Evolutionary conservation across 148 eudicot genomes (phyloP).

Genomic region (Limonium bicolor): DNA sequence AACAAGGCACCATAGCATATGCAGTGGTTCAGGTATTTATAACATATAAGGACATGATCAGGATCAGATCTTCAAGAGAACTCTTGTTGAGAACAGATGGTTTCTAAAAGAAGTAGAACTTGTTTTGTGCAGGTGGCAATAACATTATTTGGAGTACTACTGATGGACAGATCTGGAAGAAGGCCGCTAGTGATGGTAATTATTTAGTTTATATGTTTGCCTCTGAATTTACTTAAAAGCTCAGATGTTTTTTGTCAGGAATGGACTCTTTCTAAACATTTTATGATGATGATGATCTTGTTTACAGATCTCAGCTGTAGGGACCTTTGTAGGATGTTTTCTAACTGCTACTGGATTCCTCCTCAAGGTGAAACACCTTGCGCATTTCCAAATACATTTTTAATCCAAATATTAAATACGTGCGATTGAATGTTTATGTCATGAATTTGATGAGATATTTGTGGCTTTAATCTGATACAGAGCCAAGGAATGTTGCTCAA

Average conservation of each 20-base stretch:
- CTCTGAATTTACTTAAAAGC: neutral
- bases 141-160: constrained; percentile 38
- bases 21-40: constrained; percentile 48
- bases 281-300: too few species aligned
- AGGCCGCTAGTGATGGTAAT: constrained; percentile 48
- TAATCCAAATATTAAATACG: neutral
- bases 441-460: neutral
- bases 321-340: constrained; percentile 58
- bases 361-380: constrained; percentile 54
- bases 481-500: constrained; percentile 33
- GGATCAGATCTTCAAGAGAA: too few species aligned
- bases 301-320: constrained; percentile 64
- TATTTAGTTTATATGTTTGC: neutral
- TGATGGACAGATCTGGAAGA: constrained; percentile 74
- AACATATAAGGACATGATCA: too few species aligned
- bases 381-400: too few species aligned
- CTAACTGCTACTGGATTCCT: constrained; percentile 44
- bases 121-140: constrained; percentile 41
- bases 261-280: neutral
- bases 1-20: constrained; percentile 42
- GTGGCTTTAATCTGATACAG: constrained; percentile 12
- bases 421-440: neutral
- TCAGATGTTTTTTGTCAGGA: neutral
- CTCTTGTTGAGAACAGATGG: too few species aligned
- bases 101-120: too few species aligned